Conservation (phyloP, 1,284 basidiomycete genomes). For the Phylloporus sp. region DNA sequence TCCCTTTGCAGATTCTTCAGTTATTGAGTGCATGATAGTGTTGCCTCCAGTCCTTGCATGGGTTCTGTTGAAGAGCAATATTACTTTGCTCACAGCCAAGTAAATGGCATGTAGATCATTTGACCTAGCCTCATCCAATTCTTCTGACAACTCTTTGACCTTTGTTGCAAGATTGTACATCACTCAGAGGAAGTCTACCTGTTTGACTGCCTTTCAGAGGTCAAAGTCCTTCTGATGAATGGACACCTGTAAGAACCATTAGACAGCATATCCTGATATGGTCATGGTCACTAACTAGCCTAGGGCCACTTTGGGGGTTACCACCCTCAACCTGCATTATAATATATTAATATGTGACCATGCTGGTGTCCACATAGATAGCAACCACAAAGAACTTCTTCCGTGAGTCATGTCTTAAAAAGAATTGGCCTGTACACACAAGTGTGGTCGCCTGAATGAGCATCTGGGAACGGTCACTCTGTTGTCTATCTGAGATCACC, state of each 20-base stretch:
- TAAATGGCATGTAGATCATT: too few relatives aligned
- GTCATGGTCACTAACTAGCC: background rate
- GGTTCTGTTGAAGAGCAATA: too few relatives aligned
- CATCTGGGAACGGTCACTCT: background rate
- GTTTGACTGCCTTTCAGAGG: accelerated
- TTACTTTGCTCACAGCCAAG: too few relatives aligned
- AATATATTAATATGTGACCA: background rate
- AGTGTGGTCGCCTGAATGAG: background rate
- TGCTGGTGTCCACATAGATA: background rate
- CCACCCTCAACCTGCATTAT: background rate
- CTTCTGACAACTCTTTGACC: background rate
- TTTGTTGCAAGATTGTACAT: background rate
- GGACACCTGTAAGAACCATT: background rate
- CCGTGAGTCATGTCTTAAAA: background rate
- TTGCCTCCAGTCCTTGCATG: too few relatives aligned
- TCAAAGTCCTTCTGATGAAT: constrained; percentile 8
- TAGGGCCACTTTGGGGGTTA: background rate
- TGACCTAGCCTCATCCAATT: background rate
- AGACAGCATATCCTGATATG: background rate
- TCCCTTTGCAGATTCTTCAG: too few relatives aligned
- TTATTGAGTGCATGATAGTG: too few relatives aligned
- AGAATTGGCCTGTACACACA: background rate
- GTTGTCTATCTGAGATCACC: background rate
- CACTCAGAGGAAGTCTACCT: constrained; percentile 8
- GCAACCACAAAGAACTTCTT: background rate